These are phyloP conservation scores for Bothriochloa decipiens DNA, from an alignment of 176 grass and related monocot species.

Conservation along the genomic window DNA sequence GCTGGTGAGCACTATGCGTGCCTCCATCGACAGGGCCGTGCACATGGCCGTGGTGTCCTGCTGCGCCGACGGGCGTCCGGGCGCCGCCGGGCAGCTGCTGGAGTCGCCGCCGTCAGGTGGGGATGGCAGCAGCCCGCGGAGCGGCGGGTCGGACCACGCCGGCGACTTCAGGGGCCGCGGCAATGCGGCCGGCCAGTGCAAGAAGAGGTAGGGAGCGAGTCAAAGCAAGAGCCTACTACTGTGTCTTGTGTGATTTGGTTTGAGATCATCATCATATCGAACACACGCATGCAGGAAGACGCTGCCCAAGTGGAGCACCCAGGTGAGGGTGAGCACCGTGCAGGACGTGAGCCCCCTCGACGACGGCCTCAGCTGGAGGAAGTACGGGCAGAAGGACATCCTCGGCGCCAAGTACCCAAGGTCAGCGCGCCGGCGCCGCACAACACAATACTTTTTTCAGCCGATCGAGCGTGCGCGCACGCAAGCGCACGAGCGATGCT, in stretches of 20 bases:
- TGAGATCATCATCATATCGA: background rate
- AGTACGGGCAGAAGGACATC: conserved; percentile 98
- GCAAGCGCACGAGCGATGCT: background rate
- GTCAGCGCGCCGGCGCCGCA: conserved; percentile 35
- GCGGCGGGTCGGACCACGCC: conserved; percentile 58
- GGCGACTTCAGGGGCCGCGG: conserved; percentile 41
- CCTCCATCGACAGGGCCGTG: conserved; percentile 65
- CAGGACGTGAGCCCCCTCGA: conserved; percentile 65
- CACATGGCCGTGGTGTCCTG: conserved; percentile 46
- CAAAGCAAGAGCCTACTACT: too few species aligned
- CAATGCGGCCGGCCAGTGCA: conserved; percentile 51
- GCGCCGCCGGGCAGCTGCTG: too few species aligned
- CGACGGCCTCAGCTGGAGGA: conserved; percentile 94
- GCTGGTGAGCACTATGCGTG: conserved; percentile 51
- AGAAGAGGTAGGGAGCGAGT: conserved; percentile 60
- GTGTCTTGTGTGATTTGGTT: background rate
- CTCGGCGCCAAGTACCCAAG: conserved; percentile 94
- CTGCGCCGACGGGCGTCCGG: conserved; percentile 7
- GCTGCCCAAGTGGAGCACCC: conserved; percentile 65
- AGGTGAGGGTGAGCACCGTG: conserved; percentile 61
- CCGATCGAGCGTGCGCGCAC: too few species aligned
- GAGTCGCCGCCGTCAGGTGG: conserved; percentile 55
- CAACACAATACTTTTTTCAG: background rate
- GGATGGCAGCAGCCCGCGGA: conserved; percentile 49
- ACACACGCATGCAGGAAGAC: conserved; percentile 53